Evolutionary conservation across 2,329 filamentous ascomycete species (phyloP).

Genomic region (Aureobasidium sp.): DNA sequence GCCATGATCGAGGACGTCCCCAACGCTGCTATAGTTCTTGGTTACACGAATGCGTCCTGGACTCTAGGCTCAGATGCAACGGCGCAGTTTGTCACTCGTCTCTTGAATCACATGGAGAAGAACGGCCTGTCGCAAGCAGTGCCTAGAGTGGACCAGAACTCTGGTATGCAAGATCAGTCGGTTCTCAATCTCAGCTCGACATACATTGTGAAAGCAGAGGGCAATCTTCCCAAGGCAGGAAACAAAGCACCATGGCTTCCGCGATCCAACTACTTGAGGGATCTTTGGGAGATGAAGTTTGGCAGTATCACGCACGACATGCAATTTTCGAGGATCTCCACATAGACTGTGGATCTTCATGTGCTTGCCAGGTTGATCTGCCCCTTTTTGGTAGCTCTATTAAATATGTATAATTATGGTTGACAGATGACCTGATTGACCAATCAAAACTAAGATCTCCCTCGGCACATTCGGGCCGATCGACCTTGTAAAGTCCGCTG

Average conservation of each 20-base stretch:
- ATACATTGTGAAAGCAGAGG: slow-evolving; percentile 38
- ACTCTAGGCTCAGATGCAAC: slow-evolving; percentile 53
- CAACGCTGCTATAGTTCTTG: slow-evolving; percentile 50
- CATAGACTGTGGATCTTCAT: not conserved
- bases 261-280: slow-evolving; percentile 35
- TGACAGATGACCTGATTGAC: not conserved
- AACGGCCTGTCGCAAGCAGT: slow-evolving; percentile 35
- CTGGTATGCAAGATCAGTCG: slow-evolving; percentile 30
- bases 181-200: slow-evolving; percentile 42
- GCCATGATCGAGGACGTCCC: slow-evolving; percentile 56
- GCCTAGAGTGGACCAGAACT: slow-evolving; percentile 34
- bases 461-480: not conserved
- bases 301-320: slow-evolving; percentile 34
- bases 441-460: not conserved
- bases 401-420: not conserved
- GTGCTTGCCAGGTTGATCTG: no score
- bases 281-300: slow-evolving; percentile 34
- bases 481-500: not conserved
- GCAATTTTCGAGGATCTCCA: slow-evolving; percentile 20
- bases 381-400: not conserved
- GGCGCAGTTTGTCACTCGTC: slow-evolving; percentile 39
- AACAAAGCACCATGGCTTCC: slow-evolving; percentile 35
- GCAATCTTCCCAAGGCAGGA: slow-evolving; percentile 41
- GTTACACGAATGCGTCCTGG: slow-evolving; percentile 55
- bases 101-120: slow-evolving; percentile 44